Evolutionary conservation across 31 red algal species (phyloP).

Genomic region (Odonthalia washingtoniensis): DNA sequence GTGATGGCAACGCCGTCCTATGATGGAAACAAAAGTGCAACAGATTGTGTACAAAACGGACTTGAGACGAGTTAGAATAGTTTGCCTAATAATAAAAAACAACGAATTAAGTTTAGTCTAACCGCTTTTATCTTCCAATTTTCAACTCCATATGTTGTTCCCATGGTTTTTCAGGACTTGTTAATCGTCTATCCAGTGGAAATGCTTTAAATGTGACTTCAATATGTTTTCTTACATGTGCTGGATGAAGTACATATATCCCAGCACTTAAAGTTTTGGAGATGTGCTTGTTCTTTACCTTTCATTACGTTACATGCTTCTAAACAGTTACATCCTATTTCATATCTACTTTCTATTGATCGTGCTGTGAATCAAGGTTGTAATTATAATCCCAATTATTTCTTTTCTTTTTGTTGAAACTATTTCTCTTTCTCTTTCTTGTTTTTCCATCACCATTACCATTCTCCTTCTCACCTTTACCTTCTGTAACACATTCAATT

Average conservation of each 20-base stretch:
- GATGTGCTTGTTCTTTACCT: constrained; percentile 56
- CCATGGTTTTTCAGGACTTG: constrained; percentile 56
- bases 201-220: constrained; percentile 45
- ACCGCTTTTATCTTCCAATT: no score
- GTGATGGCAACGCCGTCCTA: no score
- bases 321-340: constrained; percentile 51
- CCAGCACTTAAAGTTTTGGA: constrained; percentile 55
- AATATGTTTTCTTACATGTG: constrained; percentile 23
- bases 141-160: constrained; percentile 70
- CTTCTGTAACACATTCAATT: no score
- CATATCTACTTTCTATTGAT: constrained; percentile 47
- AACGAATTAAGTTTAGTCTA: no score
- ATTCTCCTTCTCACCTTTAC: no score
- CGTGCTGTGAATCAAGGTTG: constrained; percentile 34
- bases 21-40: no score
- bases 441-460: neutral
- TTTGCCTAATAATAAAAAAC: no score
- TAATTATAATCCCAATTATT: no score
- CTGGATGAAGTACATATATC: constrained; percentile 61
- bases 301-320: constrained; percentile 54
- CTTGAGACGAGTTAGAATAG: no score
- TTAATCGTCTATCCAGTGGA: constrained; percentile 48
- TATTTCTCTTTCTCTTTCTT: constrained; percentile 32
- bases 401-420: neutral
- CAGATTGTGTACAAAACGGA: no score